Evolutionary conservation across 495 filamentous ascomycete species (phyloP).

Genomic region (Talaromyces wortmannii): DNA sequence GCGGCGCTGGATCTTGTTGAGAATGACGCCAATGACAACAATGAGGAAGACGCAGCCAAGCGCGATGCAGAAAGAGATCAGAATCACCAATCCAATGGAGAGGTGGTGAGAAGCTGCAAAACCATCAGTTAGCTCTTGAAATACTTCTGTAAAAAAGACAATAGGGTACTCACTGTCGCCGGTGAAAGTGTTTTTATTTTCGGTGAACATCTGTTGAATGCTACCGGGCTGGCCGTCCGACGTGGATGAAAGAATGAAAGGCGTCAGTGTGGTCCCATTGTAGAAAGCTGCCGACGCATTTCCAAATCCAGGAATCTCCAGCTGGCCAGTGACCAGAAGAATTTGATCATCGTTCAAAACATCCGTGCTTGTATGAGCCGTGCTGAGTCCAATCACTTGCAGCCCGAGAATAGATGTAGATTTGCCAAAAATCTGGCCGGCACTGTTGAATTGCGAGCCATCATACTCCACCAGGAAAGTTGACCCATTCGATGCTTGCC

Average conservation of each 20-base stretch:
- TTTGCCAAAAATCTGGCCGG: slow-evolving; percentile 50
- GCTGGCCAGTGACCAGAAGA: slow-evolving; percentile 76
- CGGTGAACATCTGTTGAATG: slow-evolving; percentile 71
- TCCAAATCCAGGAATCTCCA: slow-evolving; percentile 70
- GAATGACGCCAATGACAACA: slow-evolving; percentile 73
- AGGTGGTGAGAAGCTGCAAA: slow-evolving; percentile 44
- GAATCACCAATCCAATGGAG: slow-evolving; percentile 78
- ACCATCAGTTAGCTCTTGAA: slow-evolving; percentile 17
- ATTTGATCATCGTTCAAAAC: slow-evolving; percentile 58
- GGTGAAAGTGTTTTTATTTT: slow-evolving; percentile 62
- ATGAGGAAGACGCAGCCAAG: slow-evolving; percentile 83
- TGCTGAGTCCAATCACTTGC: slow-evolving; percentile 66
- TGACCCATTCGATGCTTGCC: slow-evolving; percentile 56
- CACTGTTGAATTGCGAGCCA: slow-evolving; percentile 48
- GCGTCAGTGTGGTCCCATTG: slow-evolving; percentile 69
- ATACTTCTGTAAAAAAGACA: slow-evolving; percentile 6
- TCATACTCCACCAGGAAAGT: slow-evolving; percentile 77
- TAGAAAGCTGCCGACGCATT: slow-evolving; percentile 82
- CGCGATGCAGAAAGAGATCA: slow-evolving; percentile 88
- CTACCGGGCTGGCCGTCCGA: slow-evolving; percentile 56
- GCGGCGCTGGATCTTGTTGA: slow-evolving; percentile 77
- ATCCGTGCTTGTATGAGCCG: slow-evolving; percentile 56
- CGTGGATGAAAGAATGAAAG: slow-evolving; percentile 72
- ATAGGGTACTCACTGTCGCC: slow-evolving; percentile 33
- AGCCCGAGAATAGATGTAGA: slow-evolving; percentile 67